A percentile compares a stretch with the other conserved stretches of the same genome.
Conservation (phyloP, 1,139 yeast genomes). For the Hansenula anomala region DNA sequence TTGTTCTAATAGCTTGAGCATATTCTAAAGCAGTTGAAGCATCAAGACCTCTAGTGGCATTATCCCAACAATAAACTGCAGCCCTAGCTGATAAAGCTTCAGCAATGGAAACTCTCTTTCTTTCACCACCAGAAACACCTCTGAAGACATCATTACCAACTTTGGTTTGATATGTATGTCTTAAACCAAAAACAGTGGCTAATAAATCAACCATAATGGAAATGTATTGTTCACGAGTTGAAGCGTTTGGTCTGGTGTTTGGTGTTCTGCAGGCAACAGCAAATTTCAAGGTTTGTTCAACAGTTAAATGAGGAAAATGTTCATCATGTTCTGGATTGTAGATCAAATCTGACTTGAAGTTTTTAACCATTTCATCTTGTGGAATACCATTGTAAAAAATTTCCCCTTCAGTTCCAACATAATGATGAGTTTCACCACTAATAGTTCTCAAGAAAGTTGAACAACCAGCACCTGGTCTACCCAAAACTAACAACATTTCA, state of each 20-base stretch:
- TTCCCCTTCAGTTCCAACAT: slow-evolving; percentile 40
- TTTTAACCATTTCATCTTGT: slow-evolving; percentile 40
- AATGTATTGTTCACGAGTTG: slow-evolving; percentile 38
- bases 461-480: slow-evolving; percentile 54
- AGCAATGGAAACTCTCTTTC: slow-evolving; percentile 76
- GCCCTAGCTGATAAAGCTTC: slow-evolving; percentile 47
- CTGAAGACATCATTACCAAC: slow-evolving; percentile 68
- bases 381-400: slow-evolving; percentile 44
- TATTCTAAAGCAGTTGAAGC: slow-evolving; percentile 51
- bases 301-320: slow-evolving; percentile 49
- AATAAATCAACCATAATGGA: slow-evolving; percentile 39
- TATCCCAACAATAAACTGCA: slow-evolving; percentile 54
- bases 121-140: slow-evolving; percentile 82
- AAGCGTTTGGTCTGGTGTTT: slow-evolving; percentile 31
- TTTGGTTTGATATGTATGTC: slow-evolving; percentile 58
- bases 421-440: slow-evolving; percentile 58
- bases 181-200: slow-evolving; percentile 51
- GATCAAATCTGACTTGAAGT: slow-evolving; percentile 44
- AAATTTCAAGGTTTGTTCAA: slow-evolving; percentile 42
- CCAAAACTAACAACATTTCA: slow-evolving; percentile 45
- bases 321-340: slow-evolving; percentile 48
- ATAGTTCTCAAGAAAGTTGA: slow-evolving; percentile 49
- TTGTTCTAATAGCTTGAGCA: slow-evolving; percentile 36
- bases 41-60: slow-evolving; percentile 57
- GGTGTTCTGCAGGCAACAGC: slow-evolving; percentile 35